Evolutionary conservation across 306 rosid genomes (phyloP).

Genomic region (Vicia faba): DNA sequence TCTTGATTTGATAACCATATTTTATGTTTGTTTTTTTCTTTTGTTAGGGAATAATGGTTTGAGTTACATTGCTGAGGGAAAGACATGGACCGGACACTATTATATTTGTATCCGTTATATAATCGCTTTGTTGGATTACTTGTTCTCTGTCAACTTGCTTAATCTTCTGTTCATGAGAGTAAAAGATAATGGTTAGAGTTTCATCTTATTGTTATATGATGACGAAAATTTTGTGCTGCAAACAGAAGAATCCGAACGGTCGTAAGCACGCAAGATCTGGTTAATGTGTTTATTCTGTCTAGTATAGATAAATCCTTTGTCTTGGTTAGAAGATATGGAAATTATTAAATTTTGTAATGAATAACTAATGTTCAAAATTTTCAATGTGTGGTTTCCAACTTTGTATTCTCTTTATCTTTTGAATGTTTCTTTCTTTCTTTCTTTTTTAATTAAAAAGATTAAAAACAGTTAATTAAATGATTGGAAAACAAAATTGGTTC

Average conservation of each 20-base stretch:
- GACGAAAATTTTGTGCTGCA: slow-evolving; percentile 19
- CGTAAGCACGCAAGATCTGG: slow-evolving; percentile 23
- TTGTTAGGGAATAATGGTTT: slow-evolving; percentile 38
- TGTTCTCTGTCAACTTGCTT: slow-evolving; percentile 22
- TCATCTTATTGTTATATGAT: slow-evolving; percentile 4
- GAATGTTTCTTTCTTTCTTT: too few species aligned
- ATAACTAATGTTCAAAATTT: slow-evolving; percentile 2
- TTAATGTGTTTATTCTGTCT: slow-evolving; percentile 7
- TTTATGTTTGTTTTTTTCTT: slow-evolving; percentile 19
- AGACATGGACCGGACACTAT: slow-evolving; percentile 11
- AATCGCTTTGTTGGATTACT: slow-evolving; percentile 21
- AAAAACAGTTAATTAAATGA: too few species aligned
- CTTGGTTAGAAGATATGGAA: slow-evolving; percentile 8
- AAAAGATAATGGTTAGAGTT: slow-evolving; percentile 35
- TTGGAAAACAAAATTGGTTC: too few species aligned
- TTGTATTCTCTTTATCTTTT: not conserved
- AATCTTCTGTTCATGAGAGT: slow-evolving; percentile 37
- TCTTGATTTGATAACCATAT: too few species aligned
- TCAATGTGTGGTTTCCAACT: not conserved
- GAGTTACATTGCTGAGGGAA: slow-evolving; percentile 31
- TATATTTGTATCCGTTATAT: slow-evolving; percentile 11
- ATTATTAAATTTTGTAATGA: slow-evolving; percentile 17
- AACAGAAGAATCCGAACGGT: not conserved
- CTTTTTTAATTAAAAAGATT: too few species aligned
- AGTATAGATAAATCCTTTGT: not conserved